Base-by-base conservation (phyloP, 2,329 filamentous ascomycete genomes). In the Diaporthe citrichinensis region DNA sequence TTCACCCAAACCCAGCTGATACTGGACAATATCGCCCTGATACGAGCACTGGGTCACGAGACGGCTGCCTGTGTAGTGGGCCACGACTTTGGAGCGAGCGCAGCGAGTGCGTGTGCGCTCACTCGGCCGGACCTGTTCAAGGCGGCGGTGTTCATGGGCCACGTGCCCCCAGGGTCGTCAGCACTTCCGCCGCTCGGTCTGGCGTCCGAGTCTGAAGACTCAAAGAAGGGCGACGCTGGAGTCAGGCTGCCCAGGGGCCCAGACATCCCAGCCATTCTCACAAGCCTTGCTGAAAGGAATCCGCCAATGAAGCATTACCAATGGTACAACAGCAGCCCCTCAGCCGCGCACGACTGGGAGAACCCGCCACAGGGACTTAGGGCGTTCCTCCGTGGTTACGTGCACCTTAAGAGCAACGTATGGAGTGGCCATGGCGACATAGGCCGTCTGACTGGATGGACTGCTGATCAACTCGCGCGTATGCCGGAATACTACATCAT, bases 401-500 rank as follows among this genome's bases (percentile, higher is more conserved):
- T 94, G 77, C 89, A 94, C 79, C 86, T 94, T 65, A 94, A 94
- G 81, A 92, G 90, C 72, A 92, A 89, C 8, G 88, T 89, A 73
- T 93, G 90, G 90, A 49, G 58, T 3, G 79, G 82, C 6, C 84
- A 85, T 6, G 92, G 92, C 78, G 79, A 86, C 1, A 90, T 92
- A 0, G 84, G 85, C 41, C 87, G 90, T 0, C 84, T 94, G 7
- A 77, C 84, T 17, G 84, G 82, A 2, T 93, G 91, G 91, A 87
- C 83, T 2, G 92, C 91, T 0, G 80, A 84, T 17, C 88, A 92
- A 59, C 81, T 94, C 2, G 86, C 86, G 1, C 85, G 89, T 75
- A 88, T 94, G 86, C 92, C 92, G 0, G 86, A 90, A 71, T 94
- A 94, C 84, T 94, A 94, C 83, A 87, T 94, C 78, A 92, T 94